phyloP scores from a whole-genome alignment of 1,284 basidiomycete species.

The Puccinia brachypodii region DNA sequence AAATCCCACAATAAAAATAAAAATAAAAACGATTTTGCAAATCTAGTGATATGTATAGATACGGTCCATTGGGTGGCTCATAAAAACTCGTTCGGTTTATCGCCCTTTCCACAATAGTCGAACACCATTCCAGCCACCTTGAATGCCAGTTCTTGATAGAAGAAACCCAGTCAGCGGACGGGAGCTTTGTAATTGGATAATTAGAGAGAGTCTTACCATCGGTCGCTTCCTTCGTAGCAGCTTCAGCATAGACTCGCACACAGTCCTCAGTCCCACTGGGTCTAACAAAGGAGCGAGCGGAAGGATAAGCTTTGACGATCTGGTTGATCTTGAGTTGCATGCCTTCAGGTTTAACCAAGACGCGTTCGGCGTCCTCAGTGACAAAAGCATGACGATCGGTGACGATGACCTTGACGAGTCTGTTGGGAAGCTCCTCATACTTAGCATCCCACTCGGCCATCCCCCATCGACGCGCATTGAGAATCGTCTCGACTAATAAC shows the following conservation, averaged over 20 bases:
- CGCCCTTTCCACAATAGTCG: constrained; percentile 65
- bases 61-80: too few relatives aligned
- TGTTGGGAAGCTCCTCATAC: constrained; percentile 92
- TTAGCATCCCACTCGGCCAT: constrained; percentile 88
- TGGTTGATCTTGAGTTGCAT: constrained; percentile 86
- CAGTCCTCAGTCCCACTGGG: constrained; percentile 99
- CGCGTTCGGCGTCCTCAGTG: constrained; percentile 91
- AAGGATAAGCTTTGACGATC: constrained; percentile 74
- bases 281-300: constrained; percentile 87
- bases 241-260: constrained; percentile 96
- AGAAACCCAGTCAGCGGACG: neutral
- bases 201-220: constrained; percentile 65
- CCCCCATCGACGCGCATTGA: constrained; percentile 80
- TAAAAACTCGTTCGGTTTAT: constrained; percentile 51
- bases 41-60: too few relatives aligned
- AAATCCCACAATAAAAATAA: too few relatives aligned
- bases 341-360: constrained; percentile 74
- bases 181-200: constrained; percentile 45
- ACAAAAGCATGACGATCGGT: constrained; percentile 78
- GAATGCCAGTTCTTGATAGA: constrained; percentile 69
- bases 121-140: constrained; percentile 79
- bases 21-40: too few relatives aligned
- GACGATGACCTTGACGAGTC: constrained; percentile 93
- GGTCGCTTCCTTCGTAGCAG: constrained; percentile 69
- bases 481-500: constrained; percentile 89